Percentiles rank a stretch among this genome's conserved stretches.
Conservation (phyloP, 2,329 filamentous ascomycete species). For the Exophiala phaeomuriformis region DNA sequence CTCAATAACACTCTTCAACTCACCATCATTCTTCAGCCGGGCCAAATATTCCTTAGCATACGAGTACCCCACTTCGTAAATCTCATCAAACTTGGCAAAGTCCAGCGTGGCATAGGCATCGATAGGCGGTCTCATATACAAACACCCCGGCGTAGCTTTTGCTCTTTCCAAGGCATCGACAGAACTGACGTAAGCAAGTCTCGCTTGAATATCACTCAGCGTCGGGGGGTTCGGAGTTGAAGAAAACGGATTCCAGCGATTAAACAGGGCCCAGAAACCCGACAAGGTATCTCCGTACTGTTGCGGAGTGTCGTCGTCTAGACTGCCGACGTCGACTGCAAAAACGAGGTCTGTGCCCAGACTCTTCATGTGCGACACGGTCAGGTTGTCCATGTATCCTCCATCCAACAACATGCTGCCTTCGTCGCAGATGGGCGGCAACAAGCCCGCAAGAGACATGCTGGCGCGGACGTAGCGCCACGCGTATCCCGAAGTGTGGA, state of each 20-base stretch:
- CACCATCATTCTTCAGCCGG: conserved; percentile 68
- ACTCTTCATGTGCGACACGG: conserved; percentile 93
- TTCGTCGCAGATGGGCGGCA: conserved; percentile 93
- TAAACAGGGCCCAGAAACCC: conserved; percentile 88
- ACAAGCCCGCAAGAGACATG: conserved; percentile 87
- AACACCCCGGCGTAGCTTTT: conserved; percentile 80
- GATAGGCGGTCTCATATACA: conserved; percentile 94
- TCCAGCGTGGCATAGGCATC: conserved; percentile 91
- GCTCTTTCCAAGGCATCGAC: conserved; percentile 91
- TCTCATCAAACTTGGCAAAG: conserved; percentile 96
- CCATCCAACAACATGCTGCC: conserved; percentile 95
- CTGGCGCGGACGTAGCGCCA: conserved; percentile 96
- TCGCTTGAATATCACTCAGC: conserved; percentile 87
- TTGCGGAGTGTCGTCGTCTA: conserved; percentile 89
- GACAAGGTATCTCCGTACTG: conserved; percentile 89
- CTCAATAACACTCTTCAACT: conserved; percentile 51
- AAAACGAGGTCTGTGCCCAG: conserved; percentile 92
- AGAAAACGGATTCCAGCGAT: conserved; percentile 96
- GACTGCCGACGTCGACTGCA: conserved; percentile 83
- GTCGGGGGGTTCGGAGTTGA: conserved; percentile 85
- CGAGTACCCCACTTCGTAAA: conserved; percentile 79
- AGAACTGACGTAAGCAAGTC: conserved; percentile 88
- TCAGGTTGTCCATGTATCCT: conserved; percentile 94
- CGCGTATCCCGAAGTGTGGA: conserved; percentile 92
- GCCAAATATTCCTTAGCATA: conserved; percentile 77